phyloP scores from a whole-genome alignment of 805 yeast genomes.

The Sugiyamaella floridensis region DNA sequence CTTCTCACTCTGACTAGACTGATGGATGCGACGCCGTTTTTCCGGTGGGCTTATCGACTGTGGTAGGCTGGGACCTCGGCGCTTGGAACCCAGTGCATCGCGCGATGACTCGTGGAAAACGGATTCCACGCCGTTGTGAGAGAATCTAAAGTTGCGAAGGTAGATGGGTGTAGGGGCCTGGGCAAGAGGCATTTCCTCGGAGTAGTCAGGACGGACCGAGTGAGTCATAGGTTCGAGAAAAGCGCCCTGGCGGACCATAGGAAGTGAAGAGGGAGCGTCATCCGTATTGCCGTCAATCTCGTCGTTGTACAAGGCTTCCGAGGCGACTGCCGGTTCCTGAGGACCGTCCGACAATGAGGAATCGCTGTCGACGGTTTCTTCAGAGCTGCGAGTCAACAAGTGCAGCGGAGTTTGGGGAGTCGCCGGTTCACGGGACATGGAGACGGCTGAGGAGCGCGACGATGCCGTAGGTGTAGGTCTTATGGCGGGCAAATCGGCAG shows the following conservation, averaged over 20 bases:
- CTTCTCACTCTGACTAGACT: neutral
- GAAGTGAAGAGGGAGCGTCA: neutral
- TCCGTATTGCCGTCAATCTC: neutral
- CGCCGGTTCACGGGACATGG: neutral
- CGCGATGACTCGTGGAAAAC: slow-evolving; percentile 23
- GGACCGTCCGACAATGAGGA: neutral
- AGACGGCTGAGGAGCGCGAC: neutral
- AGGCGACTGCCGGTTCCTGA: neutral
- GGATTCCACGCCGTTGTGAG: slow-evolving; percentile 21
- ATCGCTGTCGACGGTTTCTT: no score
- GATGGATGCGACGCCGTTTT: neutral
- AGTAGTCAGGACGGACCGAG: neutral
- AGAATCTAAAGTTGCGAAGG: slow-evolving; percentile 28
- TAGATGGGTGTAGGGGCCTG: slow-evolving; percentile 28
- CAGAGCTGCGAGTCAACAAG: no score
- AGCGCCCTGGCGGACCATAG: neutral
- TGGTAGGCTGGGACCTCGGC: no score
- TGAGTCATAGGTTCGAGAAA: neutral
- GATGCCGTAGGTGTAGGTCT: neutral
- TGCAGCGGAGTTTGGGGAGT: neutral
- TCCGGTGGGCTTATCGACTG: neutral
- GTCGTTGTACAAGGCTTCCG: neutral
- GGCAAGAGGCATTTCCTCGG: slow-evolving; percentile 26
- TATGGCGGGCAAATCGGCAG: neutral
- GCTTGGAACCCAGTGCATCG: neutral